Base-by-base conservation (phyloP, 1,139 yeast genomes). In the Debaryomyces robertsiae region DNA sequence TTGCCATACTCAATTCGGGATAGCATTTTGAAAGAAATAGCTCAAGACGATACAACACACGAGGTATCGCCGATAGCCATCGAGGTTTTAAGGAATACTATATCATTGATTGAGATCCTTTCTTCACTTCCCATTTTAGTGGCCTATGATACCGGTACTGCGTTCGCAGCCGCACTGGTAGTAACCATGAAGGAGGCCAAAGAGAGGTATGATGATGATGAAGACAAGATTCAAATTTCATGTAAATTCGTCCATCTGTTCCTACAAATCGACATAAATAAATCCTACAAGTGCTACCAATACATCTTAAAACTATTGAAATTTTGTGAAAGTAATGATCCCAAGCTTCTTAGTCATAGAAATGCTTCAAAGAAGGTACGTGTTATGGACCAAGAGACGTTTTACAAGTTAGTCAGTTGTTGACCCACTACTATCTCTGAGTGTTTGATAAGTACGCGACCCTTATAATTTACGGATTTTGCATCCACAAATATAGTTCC, bases 61-160 rank as follows among this genome's bases (percentile, higher is more conserved):
- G 29, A 40, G 23, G 13, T 10, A 9, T 4, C 33, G 9, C 41
- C 37, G 4, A 18, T 30, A 15, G 30, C 38, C 10, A 46, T 48
- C 2, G 75, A 70, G 5, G 59, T 69, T 1, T 41, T 70, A 25
- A 67, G 62, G 46, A 60, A 65, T 40, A 55, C 72, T 0, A 60
- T 65, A 1, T 55, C 73, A 1, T 55, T 67, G 30, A 58, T 72
- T 6, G 78, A 73, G 46, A 48, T 69, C n/a, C 50, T 70, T 18
- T 65, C 75, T n/a, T 60, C 72, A 9, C 53, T 72, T 25, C 78
- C 78, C 0, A 46, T 72, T 1, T 52, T 69, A 27, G 58, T 70
- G 13, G 59, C 69, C 9, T 72, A 60, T 47, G 70, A 67, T 41
- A 57, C 62, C 41, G 48, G 53, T 18, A 61, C 68, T 1, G 44